Base-by-base conservation (phyloP, 305 asterid genomes). In the Caryopteris hybrid region DNA sequence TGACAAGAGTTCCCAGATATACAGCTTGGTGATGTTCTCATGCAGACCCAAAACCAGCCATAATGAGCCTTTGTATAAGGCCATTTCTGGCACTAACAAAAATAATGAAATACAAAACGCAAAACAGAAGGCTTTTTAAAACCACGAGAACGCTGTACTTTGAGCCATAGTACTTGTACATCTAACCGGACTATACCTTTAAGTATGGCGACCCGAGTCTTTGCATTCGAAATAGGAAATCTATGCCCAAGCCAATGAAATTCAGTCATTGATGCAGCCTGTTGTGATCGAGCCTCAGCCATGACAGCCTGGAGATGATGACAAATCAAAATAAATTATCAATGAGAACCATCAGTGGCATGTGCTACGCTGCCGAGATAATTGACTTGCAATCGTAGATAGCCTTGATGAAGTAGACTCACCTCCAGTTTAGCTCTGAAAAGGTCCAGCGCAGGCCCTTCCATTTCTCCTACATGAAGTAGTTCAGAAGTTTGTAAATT, bases 281-380 rank as follows among this genome's bases (percentile, higher is more conserved):
- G 97, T 85, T 93, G 99, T 52, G 97, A 87, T 74, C 99, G 94
- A 78, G 95, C 97, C 80, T 93, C 97, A 52, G 96, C 88, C 95
- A 88, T 87, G 74, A 78, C 97, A 83, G 99, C 97, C 97, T 93
- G 82, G 71, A 70, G 72, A 67, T 58, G 58, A 69, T 69, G 70
- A 70, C 27, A 54, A 77, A 53, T 61, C 69, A 81, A 78, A 42
- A 57, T 39, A 69, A 38, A 63, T 20, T 23, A 65, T 71, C 58
- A 69, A 58, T 11, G 29, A 59, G 41, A 69, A 21, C 31, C 55
- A 66, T 47, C 59, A 62, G 36, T 18, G 39, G 29, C 41, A 43
- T 16, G 21, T 11, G 51, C 52, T 13, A 9, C 20, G 45, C 17
- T 16, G 52, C 23, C 34, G 62, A 45, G 53, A 65, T 61, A 61